Percentiles rank a stretch among this genome's conserved stretches.
Conservation (phyloP, 805 yeast genomes). For the Ogataea wickerhamii region DNA sequence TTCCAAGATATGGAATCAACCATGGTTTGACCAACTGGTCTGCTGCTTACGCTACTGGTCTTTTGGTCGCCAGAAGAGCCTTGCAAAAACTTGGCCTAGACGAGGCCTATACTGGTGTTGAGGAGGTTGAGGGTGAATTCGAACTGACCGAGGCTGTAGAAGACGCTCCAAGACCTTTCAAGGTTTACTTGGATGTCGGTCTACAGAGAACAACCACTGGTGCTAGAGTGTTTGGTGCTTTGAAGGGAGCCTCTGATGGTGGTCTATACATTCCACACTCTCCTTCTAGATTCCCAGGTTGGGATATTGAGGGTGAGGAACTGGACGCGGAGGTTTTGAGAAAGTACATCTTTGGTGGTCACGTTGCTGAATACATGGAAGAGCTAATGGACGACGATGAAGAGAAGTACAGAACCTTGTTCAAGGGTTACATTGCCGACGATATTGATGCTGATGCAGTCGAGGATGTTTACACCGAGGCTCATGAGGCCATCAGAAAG, state of each 20-base stretch:
- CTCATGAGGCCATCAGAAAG: conserved; percentile 94
- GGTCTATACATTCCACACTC: conserved; percentile 99
- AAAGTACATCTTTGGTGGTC: conserved; percentile 99
- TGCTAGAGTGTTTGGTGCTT: conserved; percentile 99
- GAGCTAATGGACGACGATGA: conserved; percentile 99
- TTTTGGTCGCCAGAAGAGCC: conserved; percentile 98
- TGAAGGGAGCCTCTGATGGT: conserved; percentile 99
- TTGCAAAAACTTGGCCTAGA: conserved; percentile 96
- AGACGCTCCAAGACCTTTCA: conserved; percentile 99
- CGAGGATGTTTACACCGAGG: conserved; percentile 92
- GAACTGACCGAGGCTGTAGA: conserved; percentile 98
- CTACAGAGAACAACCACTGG: conserved; percentile 99
- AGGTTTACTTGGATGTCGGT: conserved; percentile 99
- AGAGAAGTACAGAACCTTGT: conserved; percentile 95
- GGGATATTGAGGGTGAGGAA: conserved; percentile 98
- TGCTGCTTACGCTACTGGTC: conserved; percentile 99
- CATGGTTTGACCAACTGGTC: conserved; percentile 99
- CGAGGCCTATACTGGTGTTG: conserved; percentile 98
- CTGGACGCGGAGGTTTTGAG: conserved; percentile 95
- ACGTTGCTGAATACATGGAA: conserved; percentile 99
- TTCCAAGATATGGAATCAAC: conserved; percentile 94
- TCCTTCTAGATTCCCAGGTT: conserved; percentile 99
- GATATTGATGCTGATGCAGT: conserved; percentile 95
- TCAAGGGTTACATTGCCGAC: conserved; percentile 94
- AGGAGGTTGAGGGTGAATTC: conserved; percentile 99